Evolutionary conservation across 2,329 filamentous ascomycete species (phyloP).

Genomic region (Fusarium palustre): DNA sequence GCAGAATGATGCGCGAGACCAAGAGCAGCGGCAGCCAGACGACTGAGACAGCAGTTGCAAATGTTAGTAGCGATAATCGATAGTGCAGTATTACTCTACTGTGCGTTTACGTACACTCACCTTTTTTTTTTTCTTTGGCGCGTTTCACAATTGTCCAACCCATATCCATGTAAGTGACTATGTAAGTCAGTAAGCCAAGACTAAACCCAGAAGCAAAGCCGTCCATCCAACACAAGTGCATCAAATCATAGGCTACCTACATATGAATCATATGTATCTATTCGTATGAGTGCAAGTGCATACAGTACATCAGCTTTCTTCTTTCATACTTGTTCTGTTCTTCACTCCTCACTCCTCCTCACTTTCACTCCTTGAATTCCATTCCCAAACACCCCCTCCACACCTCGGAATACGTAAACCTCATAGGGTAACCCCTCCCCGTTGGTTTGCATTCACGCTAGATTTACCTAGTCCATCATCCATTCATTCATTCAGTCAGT

Average conservation of each 20-base stretch:
- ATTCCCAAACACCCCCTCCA: conserved; percentile 21
- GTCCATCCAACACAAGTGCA: not conserved
- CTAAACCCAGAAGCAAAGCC: not conserved
- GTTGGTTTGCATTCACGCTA: conserved; percentile 29
- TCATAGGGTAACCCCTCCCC: conserved; percentile 43
- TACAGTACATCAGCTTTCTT: conserved; percentile 4
- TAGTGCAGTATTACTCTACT: conserved; percentile 1
- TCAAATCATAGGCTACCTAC: not conserved
- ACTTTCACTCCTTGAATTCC: not conserved
- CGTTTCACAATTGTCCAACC: conserved; percentile 34
- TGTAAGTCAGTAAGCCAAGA: conserved; percentile 20
- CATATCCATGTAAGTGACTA: conserved; percentile 27
- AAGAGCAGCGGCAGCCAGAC: conserved; percentile 26
- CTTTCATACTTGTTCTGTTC: not conserved
- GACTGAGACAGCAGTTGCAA: not conserved
- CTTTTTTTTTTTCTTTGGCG: conserved; percentile 19
- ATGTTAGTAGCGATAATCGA: conserved; percentile 30
- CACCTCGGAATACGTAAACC: conserved; percentile 35
- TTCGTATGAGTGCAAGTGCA: conserved; percentile 20
- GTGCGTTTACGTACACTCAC: not conserved
- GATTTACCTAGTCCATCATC: conserved; percentile 13
- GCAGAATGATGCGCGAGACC: conserved; percentile 34
- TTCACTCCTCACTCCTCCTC: not conserved
- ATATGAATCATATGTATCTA: conserved; percentile 28
- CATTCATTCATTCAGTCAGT: not conserved